Evolutionary conservation across 2,329 filamentous ascomycete species (phyloP).

Genomic region (Claviceps lovelessii): DNA sequence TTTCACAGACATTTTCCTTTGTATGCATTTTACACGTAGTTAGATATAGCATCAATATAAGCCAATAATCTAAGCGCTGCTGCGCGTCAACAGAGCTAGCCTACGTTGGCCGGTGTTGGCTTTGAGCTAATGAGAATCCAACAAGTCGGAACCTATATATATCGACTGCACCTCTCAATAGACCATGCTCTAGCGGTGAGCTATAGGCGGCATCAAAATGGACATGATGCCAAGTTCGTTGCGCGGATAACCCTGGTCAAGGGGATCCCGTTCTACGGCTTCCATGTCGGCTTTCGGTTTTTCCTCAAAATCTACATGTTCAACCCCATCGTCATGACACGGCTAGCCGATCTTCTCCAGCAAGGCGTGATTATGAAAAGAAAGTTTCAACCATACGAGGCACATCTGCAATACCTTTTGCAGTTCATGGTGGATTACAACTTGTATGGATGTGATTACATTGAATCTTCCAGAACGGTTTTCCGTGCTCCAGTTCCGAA

Average conservation of each 20-base stretch:
- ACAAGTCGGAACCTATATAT: slow-evolving; percentile 64
- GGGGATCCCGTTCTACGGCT: slow-evolving; percentile 90
- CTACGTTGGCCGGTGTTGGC: not conserved
- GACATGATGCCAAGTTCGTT: slow-evolving; percentile 56
- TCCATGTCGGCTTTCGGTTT: slow-evolving; percentile 78
- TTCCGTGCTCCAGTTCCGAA: slow-evolving; percentile 67
- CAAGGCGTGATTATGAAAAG: slow-evolving; percentile 78
- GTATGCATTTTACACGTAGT: too few species aligned
- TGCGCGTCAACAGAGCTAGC: too few species aligned
- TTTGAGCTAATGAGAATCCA: slow-evolving; percentile 6
- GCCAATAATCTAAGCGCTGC: too few species aligned
- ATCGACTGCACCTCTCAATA: slow-evolving; percentile 68
- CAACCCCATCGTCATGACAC: slow-evolving; percentile 75
- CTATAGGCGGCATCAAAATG: slow-evolving; percentile 62
- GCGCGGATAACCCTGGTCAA: slow-evolving; percentile 87
- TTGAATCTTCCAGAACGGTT: slow-evolving; percentile 54
- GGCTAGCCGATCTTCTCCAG: slow-evolving; percentile 71
- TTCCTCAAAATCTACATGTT: slow-evolving; percentile 93
- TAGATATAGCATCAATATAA: too few species aligned
- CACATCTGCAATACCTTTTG: slow-evolving; percentile 77
- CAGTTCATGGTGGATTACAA: slow-evolving; percentile 99
- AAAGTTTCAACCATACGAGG: slow-evolving; percentile 82
- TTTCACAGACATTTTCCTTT: too few species aligned
- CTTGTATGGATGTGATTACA: slow-evolving; percentile 81
- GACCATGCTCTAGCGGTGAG: slow-evolving; percentile 79